These are phyloP conservation scores for Tetrapisispora iriomotensis DNA, from an alignment of 805 yeast species.

Conservation along the genomic window DNA sequence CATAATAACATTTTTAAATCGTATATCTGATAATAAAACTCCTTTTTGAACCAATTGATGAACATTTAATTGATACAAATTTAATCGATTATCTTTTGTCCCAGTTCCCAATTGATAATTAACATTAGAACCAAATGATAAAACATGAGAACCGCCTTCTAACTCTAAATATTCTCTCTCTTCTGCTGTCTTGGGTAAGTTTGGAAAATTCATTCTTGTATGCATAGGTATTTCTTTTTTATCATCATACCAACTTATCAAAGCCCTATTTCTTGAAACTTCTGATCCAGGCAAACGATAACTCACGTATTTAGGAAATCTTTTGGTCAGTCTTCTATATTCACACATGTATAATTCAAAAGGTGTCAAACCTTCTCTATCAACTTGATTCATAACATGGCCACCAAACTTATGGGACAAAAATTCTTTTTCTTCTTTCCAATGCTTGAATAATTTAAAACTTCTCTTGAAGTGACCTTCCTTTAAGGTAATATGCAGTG, in stretches of 20 bases:
- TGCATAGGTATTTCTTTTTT: background rate
- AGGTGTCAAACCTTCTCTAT: conserved; percentile 64
- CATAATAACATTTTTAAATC: conserved; percentile 40
- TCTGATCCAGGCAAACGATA: background rate
- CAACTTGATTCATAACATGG: conserved; percentile 40
- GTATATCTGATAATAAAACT: conserved; percentile 25
- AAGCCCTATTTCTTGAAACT: background rate
- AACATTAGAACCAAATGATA: conserved; percentile 53
- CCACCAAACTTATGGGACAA: conserved; percentile 15
- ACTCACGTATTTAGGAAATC: conserved; percentile 8
- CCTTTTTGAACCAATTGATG: conserved; percentile 18
- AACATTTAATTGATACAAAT: conserved; percentile 34
- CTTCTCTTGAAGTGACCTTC: conserved; percentile 26
- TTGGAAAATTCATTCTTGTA: conserved; percentile 5
- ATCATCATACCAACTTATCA: conserved; percentile 6
- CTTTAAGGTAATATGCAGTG: conserved; percentile 54
- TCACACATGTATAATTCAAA: conserved; percentile 42
- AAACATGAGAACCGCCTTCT: conserved; percentile 46
- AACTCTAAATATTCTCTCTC: conserved; percentile 15
- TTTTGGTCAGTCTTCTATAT: conserved; percentile 4
- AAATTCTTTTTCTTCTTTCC: conserved; percentile 20
- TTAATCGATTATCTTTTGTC: conserved; percentile 43
- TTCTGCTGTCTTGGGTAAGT: conserved; percentile 1
- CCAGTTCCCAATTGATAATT: conserved; percentile 61
- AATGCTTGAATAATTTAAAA: conserved; percentile 19